Percentiles rank a stretch among this genome's conserved stretches.
Evolutionary conservation across 495 filamentous ascomycete species (phyloP).

Genomic region (Geopyxis carbonaria): DNA sequence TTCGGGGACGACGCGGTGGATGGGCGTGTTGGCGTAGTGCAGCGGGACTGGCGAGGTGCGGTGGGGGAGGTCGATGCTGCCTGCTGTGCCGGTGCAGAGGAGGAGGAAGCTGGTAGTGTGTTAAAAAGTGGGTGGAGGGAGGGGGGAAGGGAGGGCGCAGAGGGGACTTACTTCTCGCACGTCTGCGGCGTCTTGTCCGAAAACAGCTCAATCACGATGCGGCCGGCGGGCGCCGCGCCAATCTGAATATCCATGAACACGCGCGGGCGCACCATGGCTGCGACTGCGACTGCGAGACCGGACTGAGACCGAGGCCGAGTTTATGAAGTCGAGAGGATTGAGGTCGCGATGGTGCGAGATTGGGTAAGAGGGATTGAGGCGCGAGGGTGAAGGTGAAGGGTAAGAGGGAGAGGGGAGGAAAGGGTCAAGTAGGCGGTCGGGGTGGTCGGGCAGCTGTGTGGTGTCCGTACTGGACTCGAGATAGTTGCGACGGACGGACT

Average conservation of each 20-base stretch:
- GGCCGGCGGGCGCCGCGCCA: slow-evolving; percentile 27
- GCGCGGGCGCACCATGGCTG: neutral
- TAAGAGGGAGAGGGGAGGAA: too few relatives aligned
- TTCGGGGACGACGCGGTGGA: slow-evolving; percentile 32
- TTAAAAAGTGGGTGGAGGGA: slow-evolving; percentile 1
- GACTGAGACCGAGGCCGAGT: neutral
- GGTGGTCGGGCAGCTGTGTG: too few relatives aligned
- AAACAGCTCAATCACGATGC: slow-evolving; percentile 33
- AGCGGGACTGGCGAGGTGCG: slow-evolving; percentile 15
- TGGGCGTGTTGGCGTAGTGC: slow-evolving; percentile 26
- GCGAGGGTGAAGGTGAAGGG: too few relatives aligned
- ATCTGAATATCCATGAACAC: slow-evolving; percentile 24
- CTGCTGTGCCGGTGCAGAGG: slow-evolving; percentile 17
- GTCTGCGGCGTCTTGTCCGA: slow-evolving; percentile 30
- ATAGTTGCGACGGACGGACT: too few relatives aligned
- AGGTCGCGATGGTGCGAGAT: neutral
- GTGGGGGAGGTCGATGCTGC: slow-evolving; percentile 48
- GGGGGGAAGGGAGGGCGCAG: neutral
- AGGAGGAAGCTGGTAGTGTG: slow-evolving; percentile 32
- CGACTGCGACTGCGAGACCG: neutral
- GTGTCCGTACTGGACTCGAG: too few relatives aligned
- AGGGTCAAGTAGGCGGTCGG: too few relatives aligned
- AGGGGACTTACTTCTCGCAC: slow-evolving; percentile 40
- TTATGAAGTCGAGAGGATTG: neutral
- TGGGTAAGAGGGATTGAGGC: too few relatives aligned